These are phyloP conservation scores for Cutaneotrichosporon daszewskae DNA, from an alignment of 1,284 basidiomycete genomes.

Conservation along the genomic window DNA sequence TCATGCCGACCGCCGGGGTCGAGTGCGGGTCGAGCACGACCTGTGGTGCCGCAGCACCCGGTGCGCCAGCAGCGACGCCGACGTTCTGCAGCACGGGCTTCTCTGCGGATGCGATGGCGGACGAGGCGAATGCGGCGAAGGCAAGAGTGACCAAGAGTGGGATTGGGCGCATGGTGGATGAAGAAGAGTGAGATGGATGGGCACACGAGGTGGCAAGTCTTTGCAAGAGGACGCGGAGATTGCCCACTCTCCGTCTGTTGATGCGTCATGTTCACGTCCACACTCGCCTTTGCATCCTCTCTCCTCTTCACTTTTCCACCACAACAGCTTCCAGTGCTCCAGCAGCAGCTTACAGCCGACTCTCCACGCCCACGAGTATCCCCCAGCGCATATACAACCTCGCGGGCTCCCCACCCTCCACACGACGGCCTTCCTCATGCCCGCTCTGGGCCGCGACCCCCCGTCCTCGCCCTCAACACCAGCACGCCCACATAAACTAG, in stretches of 20 bases:
- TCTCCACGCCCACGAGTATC: not conserved
- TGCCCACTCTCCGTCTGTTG: too few species aligned
- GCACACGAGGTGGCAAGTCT: too few species aligned
- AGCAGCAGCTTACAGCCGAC: not conserved
- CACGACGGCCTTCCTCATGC: constrained; percentile 5
- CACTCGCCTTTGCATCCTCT: too few species aligned
- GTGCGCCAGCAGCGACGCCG: not conserved
- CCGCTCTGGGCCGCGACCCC: constrained; percentile 7
- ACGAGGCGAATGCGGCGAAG: not conserved
- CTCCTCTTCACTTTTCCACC: too few species aligned
- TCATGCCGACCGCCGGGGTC: constrained; percentile 3
- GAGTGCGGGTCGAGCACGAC: not conserved
- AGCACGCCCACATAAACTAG: constrained; percentile 28
- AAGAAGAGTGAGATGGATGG: not conserved
- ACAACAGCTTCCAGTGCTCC: too few species aligned
- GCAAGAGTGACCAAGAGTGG: not conserved
- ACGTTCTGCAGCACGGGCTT: not conserved
- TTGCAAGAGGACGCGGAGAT: too few species aligned
- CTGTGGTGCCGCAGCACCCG: constrained; percentile 1
- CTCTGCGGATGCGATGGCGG: not conserved
- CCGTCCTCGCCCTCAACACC: constrained; percentile 9
- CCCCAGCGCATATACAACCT: too few species aligned
- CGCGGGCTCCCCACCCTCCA: constrained; percentile 1
- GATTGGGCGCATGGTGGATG: not conserved
- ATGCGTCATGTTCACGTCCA: constrained; percentile 1